A percentile compares a stretch with the other conserved stretches of the same genome.
Conservation (phyloP, 768 basidiomycete species). For the Sporobolomyces pararoseus region DNA sequence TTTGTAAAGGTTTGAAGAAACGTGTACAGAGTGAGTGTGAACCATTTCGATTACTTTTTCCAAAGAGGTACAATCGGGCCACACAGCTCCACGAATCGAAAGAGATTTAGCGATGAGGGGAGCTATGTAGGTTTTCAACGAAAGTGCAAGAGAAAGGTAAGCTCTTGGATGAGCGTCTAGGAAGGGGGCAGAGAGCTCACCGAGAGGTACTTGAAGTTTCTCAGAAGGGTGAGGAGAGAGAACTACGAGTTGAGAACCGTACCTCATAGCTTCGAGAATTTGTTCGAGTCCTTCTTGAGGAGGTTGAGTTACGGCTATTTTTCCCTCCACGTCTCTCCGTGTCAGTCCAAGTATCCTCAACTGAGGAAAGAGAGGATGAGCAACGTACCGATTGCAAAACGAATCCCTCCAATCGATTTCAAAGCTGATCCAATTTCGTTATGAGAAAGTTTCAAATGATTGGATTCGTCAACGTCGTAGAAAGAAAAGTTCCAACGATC, state of each 20-base stretch:
- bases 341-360: neutral
- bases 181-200: neutral
- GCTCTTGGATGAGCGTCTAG: neutral
- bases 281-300: neutral
- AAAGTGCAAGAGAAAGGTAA: neutral
- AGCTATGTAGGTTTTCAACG: neutral
- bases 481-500: neutral
- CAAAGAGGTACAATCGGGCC: neutral
- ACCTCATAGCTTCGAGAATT: constrained; percentile 14
- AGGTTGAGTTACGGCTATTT: neutral
- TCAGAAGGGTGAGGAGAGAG: neutral
- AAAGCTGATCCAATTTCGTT: neutral
- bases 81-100: neutral
- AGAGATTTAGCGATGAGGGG: neutral
- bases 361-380: neutral
- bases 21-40: neutral
- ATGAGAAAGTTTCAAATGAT: neutral
- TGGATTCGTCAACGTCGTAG: constrained; percentile 1
- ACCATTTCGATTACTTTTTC: constrained; percentile 1
- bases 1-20: constrained; percentile 1
- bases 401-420: constrained; percentile 9
- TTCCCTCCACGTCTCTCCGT: neutral
- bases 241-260: neutral
- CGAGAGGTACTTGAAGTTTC: neutral
- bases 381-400: neutral